Percentiles rank a stretch among this genome's conserved stretches.
Evolutionary conservation across 805 yeast species (phyloP).

Genomic region (Sungouiella blattae): DNA sequence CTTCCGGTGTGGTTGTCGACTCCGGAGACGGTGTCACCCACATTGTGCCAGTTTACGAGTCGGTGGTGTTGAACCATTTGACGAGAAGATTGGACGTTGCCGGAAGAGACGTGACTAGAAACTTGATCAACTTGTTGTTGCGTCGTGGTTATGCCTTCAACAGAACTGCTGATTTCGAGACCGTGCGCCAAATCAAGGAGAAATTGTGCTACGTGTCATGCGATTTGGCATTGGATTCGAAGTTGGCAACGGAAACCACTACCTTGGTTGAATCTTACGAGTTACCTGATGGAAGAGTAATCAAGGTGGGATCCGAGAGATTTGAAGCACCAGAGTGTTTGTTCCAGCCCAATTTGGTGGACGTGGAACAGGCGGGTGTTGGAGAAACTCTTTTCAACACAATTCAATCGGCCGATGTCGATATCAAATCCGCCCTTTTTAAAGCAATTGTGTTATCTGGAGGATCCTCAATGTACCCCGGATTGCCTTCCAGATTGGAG

Average conservation of each 20-base stretch:
- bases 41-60: constrained; percentile 96
- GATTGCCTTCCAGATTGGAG: constrained; percentile 91
- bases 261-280: constrained; percentile 88
- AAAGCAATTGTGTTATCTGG: constrained; percentile 94
- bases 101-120: constrained; percentile 97
- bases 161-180: constrained; percentile 97
- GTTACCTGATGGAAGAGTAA: constrained; percentile 93
- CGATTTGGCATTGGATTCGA: constrained; percentile 85
- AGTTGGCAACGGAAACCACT: constrained; percentile 90
- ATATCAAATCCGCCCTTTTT: constrained; percentile 81
- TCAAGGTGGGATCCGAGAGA: constrained; percentile 92
- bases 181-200: constrained; percentile 96
- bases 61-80: constrained; percentile 91
- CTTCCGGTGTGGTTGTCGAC: constrained; percentile 97
- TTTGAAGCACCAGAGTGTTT: constrained; percentile 96
- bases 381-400: constrained; percentile 92
- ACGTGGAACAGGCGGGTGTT: constrained; percentile 94
- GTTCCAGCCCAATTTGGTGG: constrained; percentile 93
- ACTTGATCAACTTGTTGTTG: constrained; percentile 81
- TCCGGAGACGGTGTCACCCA: constrained; percentile 99
- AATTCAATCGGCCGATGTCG: constrained; percentile 92
- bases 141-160: constrained; percentile 98
- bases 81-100: constrained; percentile 94
- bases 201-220: constrained; percentile 93
- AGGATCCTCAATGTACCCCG: constrained; percentile 98